A percentile compares a stretch with the other conserved stretches of the same genome.
Conservation (phyloP, 1,284 basidiomycete species). For the Termitomyces sp. region DNA sequence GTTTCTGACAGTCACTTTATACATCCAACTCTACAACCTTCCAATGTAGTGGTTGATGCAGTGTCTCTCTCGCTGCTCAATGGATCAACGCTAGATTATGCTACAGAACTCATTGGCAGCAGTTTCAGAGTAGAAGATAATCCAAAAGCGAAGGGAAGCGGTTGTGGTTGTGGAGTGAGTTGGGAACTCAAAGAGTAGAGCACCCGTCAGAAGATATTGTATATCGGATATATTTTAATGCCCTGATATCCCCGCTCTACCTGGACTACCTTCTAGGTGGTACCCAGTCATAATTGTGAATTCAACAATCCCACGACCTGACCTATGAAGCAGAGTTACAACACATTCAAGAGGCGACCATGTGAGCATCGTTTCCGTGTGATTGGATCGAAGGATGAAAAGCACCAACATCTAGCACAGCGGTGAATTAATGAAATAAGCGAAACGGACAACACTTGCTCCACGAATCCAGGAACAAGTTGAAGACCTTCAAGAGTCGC, state of each 20-base stretch:
- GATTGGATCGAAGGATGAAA: slow-evolving; percentile 18
- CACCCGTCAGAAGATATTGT: neutral
- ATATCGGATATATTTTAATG: slow-evolving; percentile 4
- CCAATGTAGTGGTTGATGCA: slow-evolving; percentile 77
- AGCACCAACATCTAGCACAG: slow-evolving; percentile 14
- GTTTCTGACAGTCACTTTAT: slow-evolving; percentile 47
- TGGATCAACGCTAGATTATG: slow-evolving; percentile 82
- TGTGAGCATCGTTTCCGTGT: neutral
- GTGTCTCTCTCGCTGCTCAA: slow-evolving; percentile 76
- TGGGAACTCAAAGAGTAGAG: slow-evolving; percentile 75
- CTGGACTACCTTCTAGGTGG: too few species aligned
- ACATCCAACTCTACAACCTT: slow-evolving; percentile 63
- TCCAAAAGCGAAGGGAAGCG: slow-evolving; percentile 79
- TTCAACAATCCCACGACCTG: neutral
- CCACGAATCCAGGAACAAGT: slow-evolving; percentile 20
- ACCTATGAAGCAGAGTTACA: neutral
- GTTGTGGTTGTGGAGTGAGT: slow-evolving; percentile 89
- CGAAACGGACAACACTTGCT: slow-evolving; percentile 6
- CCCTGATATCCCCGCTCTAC: neutral
- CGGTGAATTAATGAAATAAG: neutral
- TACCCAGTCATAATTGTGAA: too few species aligned
- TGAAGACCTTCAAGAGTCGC: slow-evolving; percentile 19
- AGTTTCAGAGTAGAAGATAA: slow-evolving; percentile 78
- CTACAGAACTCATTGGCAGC: slow-evolving; percentile 88
- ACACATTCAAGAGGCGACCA: neutral